These are phyloP conservation scores for Candida coleopterorum DNA, from an alignment of 805 yeast genomes.

Conservation along the genomic window DNA sequence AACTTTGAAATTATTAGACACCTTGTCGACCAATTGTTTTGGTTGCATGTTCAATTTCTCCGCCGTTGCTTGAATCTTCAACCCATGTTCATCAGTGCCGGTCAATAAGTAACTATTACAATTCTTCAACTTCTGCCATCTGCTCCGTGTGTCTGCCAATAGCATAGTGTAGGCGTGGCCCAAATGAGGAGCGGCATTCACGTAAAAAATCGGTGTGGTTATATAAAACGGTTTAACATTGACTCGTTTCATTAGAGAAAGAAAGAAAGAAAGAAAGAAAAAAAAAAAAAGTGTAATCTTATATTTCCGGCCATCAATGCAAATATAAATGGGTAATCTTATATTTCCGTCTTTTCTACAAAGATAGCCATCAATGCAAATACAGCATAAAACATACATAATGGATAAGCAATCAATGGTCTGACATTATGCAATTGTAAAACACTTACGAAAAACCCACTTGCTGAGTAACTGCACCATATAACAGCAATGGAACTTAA, in stretches of 20 bases:
- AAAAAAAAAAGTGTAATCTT: not conserved
- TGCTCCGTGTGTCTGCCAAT: conserved; percentile 67
- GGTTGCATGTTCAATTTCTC: conserved; percentile 45
- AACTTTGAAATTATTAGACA: conserved; percentile 57
- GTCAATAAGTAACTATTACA: conserved; percentile 53
- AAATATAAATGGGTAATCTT: conserved; percentile 22
- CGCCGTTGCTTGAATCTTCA: conserved; percentile 89
- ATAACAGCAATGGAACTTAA: conserved; percentile 61
- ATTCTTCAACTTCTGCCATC: conserved; percentile 59
- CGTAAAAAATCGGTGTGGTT: conserved; percentile 94
- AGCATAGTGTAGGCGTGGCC: conserved; percentile 91
- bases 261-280: too few relatives aligned
- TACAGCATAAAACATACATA: conserved; percentile 83
- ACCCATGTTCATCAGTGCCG: conserved; percentile 97
- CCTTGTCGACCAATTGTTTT: conserved; percentile 64
- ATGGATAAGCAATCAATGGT: conserved; percentile 87
- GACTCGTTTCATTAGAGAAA: conserved; percentile 14
- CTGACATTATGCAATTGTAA: conserved; percentile 81
- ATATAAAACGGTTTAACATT: conserved; percentile 40
- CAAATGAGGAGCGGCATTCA: conserved; percentile 89
- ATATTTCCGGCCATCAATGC: conserved; percentile 72
- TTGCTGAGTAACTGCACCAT: conserved; percentile 93
- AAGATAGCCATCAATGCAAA: conserved; percentile 96
- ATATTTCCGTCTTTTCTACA: conserved; percentile 35
- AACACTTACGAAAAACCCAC: conserved; percentile 87